Evolutionary conservation across 441 rosid species (phyloP), one percentile per base, ranked within the genome.

Genomic region (Populus hybrid): DNA sequence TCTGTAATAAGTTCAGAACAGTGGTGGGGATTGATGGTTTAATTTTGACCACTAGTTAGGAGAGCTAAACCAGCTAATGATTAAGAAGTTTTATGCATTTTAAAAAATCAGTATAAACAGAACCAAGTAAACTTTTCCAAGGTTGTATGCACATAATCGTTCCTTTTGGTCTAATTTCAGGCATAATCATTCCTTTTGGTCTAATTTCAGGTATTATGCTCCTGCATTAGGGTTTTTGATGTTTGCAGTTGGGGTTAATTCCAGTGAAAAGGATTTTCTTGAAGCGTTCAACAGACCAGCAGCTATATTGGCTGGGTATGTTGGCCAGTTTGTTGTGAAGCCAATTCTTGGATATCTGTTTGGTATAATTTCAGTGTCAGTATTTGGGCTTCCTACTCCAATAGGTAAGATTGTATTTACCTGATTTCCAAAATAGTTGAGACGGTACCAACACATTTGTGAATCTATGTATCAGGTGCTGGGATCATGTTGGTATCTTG

Each of bases 401-500:
- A 79, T 91, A 80, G 97, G 97, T 93, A 69, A 83, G 86, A 24
- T 21, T 78, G 67, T 79, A 59, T 73, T 59, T 72, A 26, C 69
- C 24, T 76, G 28, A 70, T 64, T 65, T 40, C 68, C 20, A 29
- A 53, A 45, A 9, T 65, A 70, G 78, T 29, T 28, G 40, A 73
- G 24, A 4, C n/a, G 69, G n/a, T 69, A 68, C 68, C 74, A 66
- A 85, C 67, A 50, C 61, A 72, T 76, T 68, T 78, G 73, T 61
- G 29, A 64, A 64, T 78, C 26, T 36, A 16, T 81, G 78, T 59
- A 71, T 71, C 81, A 94, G 98, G 97, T 75, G 98, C 93, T 7
- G 97, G 99, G 84, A 89, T 95, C 76, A 95, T 93, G 97, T 82
- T 95, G 89, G 92, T 89, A 9, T 93, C 99, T 42, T 95, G 99